These are phyloP conservation scores for Prototheca cutis DNA, from an alignment of 163 green algal genomes.

Conservation along the genomic window DNA sequence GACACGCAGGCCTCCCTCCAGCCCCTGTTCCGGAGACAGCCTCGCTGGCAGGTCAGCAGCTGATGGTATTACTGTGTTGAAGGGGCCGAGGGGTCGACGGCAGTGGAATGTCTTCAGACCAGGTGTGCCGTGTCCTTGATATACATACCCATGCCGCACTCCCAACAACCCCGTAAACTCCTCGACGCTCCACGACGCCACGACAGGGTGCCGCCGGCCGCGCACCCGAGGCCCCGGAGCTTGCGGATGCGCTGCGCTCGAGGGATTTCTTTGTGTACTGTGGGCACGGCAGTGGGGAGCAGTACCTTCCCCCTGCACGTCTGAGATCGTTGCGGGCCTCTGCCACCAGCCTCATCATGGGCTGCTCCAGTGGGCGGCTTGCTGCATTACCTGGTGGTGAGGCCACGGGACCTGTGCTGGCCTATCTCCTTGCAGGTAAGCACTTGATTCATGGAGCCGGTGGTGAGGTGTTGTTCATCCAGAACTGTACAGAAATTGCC, in stretches of 20 bases:
- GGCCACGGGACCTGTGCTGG: constrained; percentile 44
- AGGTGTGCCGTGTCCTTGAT: too few relatives aligned
- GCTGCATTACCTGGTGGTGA: constrained; percentile 33
- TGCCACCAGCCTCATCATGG: constrained; percentile 75
- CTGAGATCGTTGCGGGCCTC: constrained; percentile 56
- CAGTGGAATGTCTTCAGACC: too few relatives aligned
- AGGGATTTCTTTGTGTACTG: constrained; percentile 83
- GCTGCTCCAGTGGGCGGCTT: constrained; percentile 83
- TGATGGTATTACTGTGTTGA: too few relatives aligned
- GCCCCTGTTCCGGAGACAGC: constrained; percentile 48
- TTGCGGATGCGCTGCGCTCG: constrained; percentile 44
- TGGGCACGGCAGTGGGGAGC: constrained; percentile 84
- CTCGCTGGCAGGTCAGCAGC: constrained; percentile 59
- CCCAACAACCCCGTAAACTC: too few relatives aligned
- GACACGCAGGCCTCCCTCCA: constrained; percentile 72
- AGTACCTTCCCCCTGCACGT: constrained; percentile 57
- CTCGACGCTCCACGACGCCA: background rate
- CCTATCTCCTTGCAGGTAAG: constrained; percentile 71
- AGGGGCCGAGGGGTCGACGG: too few relatives aligned
- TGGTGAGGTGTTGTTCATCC: too few relatives aligned
- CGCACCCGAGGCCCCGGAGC: constrained; percentile 20
- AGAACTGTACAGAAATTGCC: too few relatives aligned
- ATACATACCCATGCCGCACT: too few relatives aligned
- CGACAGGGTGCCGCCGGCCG: constrained; percentile 50
- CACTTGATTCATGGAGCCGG: too few relatives aligned